Percentiles rank a stretch among this genome's conserved stretches.
phyloP scores from a whole-genome alignment of 768 basidiomycete genomes.

The Exsudoporus frostii region DNA sequence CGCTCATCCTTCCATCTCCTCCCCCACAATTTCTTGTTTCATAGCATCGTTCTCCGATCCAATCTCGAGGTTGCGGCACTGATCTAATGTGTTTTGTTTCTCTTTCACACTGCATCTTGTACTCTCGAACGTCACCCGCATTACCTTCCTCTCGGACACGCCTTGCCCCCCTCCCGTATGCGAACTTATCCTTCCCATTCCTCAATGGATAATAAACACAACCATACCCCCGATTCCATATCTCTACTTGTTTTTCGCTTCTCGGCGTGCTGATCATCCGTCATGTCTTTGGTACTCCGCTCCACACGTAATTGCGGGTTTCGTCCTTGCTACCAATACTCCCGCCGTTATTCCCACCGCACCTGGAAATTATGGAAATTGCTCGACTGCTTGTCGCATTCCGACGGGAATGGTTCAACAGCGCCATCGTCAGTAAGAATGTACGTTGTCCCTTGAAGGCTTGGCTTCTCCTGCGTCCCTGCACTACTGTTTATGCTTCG shows the following conservation, averaged over 20 bases:
- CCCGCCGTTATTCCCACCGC: constrained; percentile 1
- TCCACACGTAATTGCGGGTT: constrained; percentile 28
- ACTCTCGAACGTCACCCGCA: constrained; percentile 5
- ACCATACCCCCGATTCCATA: constrained; percentile 7
- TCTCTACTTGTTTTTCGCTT: constrained; percentile 1
- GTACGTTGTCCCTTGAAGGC: constrained; percentile 30
- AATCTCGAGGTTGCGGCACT: constrained; percentile 34
- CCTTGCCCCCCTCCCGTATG: constrained; percentile 13
- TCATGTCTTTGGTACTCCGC: constrained; percentile 24
- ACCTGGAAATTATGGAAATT: constrained; percentile 11
- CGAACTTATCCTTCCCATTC: constrained; percentile 19
- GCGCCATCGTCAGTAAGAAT: constrained; percentile 67
- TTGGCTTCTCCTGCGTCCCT: not conserved
- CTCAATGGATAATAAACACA: constrained; percentile 17
- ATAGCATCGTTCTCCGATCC: constrained; percentile 37
- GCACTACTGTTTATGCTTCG: not conserved
- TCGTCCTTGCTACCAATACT: constrained; percentile 20
- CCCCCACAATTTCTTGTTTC: constrained; percentile 13
- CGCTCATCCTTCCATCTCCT: constrained; percentile 26
- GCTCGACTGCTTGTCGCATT: not conserved
- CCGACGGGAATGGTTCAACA: constrained; percentile 25
- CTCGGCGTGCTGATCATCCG: constrained; percentile 14
- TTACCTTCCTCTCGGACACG: constrained; percentile 7
- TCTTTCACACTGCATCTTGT: constrained; percentile 16
- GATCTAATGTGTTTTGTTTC: constrained; percentile 29